A percentile compares a stretch with the other conserved stretches of the same genome.
phyloP scores from a whole-genome alignment of 805 yeast species.

The Clavispora asparagi region DNA sequence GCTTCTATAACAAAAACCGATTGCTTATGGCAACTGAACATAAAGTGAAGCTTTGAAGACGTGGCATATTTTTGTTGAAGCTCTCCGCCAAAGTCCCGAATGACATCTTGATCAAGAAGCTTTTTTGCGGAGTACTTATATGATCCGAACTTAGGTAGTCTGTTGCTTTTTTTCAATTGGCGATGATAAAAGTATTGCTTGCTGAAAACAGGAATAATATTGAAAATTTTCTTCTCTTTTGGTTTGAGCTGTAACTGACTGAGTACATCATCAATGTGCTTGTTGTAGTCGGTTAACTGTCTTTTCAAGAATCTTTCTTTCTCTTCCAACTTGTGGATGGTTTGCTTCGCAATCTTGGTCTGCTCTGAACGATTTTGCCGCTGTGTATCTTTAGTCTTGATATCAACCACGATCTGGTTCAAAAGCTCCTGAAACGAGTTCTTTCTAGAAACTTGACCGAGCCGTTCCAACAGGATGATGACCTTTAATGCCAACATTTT shows the following conservation, averaged over 20 bases:
- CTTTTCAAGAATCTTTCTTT: slow-evolving; percentile 42
- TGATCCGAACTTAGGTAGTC: slow-evolving; percentile 71
- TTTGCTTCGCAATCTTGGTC: slow-evolving; percentile 35
- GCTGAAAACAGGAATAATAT: slow-evolving; percentile 52
- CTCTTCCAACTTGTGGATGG: slow-evolving; percentile 39
- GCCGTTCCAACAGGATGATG: slow-evolving; percentile 66
- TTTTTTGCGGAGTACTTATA: slow-evolving; percentile 72
- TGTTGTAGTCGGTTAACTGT: slow-evolving; percentile 42
- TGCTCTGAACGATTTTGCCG: slow-evolving; percentile 39
- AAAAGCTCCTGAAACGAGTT: slow-evolving; percentile 74
- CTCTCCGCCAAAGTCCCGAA: slow-evolving; percentile 56
- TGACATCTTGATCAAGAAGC: slow-evolving; percentile 65
- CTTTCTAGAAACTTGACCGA: slow-evolving; percentile 58
- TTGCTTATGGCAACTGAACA: slow-evolving; percentile 68
- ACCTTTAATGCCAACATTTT: slow-evolving; percentile 72
- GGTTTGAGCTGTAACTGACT: slow-evolving; percentile 40
- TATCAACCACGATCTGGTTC: slow-evolving; percentile 81
- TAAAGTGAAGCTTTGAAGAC: slow-evolving; percentile 64
- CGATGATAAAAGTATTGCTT: slow-evolving; percentile 74
- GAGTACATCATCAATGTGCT: slow-evolving; percentile 42
- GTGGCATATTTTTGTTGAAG: slow-evolving; percentile 34
- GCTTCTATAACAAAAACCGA: slow-evolving; percentile 75
- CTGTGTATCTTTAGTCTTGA: slow-evolving; percentile 46
- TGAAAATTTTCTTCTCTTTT: slow-evolving; percentile 42
- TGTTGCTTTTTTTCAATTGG: slow-evolving; percentile 59